These are phyloP conservation scores for Geotrichum australiense DNA, from an alignment of 1,139 yeast genomes.

Conservation along the genomic window DNA sequence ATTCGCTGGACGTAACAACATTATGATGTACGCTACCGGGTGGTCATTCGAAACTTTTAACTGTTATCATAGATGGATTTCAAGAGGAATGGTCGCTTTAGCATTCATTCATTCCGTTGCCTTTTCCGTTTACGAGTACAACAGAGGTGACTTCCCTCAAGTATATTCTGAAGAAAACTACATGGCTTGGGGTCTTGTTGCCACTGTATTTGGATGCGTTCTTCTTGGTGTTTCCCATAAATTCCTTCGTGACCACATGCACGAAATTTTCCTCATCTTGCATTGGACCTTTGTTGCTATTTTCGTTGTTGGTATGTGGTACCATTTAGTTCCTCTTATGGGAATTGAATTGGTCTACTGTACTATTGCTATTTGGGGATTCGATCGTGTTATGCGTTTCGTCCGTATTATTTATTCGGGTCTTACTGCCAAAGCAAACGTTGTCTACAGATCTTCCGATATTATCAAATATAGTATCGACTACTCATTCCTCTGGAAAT, in stretches of 20 bases:
- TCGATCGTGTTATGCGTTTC: constrained; percentile 36
- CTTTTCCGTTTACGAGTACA: constrained; percentile 16
- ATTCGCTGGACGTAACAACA: constrained; percentile 59
- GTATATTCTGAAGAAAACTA: background rate
- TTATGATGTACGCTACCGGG: constrained; percentile 50
- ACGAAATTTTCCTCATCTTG: constrained; percentile 54
- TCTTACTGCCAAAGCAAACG: constrained; percentile 36
- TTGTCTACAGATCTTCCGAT: constrained; percentile 26
- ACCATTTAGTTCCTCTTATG: constrained; percentile 36
- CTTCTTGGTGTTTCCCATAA: constrained; percentile 45
- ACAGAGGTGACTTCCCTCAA: background rate
- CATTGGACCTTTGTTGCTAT: constrained; percentile 46
- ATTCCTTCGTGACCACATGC: constrained; percentile 46
- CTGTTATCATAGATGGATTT: constrained; percentile 55
- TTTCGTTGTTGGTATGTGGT: constrained; percentile 40
- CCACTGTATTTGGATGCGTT: constrained; percentile 37
- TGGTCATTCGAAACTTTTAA: constrained; percentile 56
- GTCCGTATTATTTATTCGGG: constrained; percentile 37
- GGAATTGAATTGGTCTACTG: constrained; percentile 39
- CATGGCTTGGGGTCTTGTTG: constrained; percentile 42
- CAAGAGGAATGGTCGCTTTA: constrained; percentile 45
- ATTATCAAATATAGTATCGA: constrained; percentile 27
- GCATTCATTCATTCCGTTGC: constrained; percentile 30
- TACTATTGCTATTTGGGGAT: constrained; percentile 36
- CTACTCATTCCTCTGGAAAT: constrained; percentile 35